Percentiles rank a stretch among this genome's conserved stretches.
Conservation (phyloP, 1,284 basidiomycete genomes). For the Boletus nobilissimus region DNA sequence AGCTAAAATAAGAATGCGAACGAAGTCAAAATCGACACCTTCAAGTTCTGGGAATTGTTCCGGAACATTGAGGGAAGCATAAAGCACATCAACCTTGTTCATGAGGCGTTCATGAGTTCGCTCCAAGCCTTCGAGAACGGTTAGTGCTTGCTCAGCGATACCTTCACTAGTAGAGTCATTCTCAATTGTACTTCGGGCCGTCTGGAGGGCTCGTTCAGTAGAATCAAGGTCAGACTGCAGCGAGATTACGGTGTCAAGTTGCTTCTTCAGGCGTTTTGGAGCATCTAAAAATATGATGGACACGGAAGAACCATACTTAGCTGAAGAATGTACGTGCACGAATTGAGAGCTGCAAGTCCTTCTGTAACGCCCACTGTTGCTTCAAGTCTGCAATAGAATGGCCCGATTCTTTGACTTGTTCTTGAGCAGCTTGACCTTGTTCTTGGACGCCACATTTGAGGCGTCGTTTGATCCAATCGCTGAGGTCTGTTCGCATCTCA, state of each 20-base stretch:
- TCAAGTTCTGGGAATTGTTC: constrained; percentile 47
- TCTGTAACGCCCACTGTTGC: constrained; percentile 43
- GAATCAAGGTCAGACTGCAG: constrained; percentile 50
- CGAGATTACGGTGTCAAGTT: constrained; percentile 49
- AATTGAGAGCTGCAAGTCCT: constrained; percentile 20
- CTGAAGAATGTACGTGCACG: not conserved
- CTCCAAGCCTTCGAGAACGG: not conserved
- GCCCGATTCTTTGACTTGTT: no score
- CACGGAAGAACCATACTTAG: no score
- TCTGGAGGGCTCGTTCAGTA: constrained; percentile 39
- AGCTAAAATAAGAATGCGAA: constrained; percentile 45
- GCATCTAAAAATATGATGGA: constrained; percentile 42
- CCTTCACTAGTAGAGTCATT: no score
- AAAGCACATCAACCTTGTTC: constrained; percentile 45
- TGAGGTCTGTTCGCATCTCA: constrained; percentile 38
- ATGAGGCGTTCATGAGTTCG: constrained; percentile 21
- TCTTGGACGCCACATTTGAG: no score
- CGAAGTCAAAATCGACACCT: constrained; percentile 46
- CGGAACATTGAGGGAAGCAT: constrained; percentile 46
- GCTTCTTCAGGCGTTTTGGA: constrained; percentile 46
- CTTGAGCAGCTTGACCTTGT: no score
- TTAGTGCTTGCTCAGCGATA: constrained; percentile 4
- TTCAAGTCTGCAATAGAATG: constrained; percentile 31
- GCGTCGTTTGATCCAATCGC: constrained; percentile 42
- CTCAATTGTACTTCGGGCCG: constrained; percentile 17